Evolutionary conservation across 345 rosid species (phyloP).

Genomic region (Odontarrhena argentea): DNA sequence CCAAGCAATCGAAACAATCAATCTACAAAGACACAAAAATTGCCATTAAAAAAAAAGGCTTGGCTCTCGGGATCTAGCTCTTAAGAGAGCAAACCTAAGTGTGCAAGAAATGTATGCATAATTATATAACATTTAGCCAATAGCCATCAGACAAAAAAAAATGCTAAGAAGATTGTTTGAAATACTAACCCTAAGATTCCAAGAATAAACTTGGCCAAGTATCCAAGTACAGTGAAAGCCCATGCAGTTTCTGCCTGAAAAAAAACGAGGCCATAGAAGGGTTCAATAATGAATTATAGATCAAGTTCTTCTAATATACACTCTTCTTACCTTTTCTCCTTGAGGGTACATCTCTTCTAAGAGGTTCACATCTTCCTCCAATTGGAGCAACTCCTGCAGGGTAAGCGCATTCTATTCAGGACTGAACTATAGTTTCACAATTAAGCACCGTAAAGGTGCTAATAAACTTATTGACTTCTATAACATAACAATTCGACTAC

Average conservation of each 20-base stretch:
- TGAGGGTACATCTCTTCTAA: constrained; percentile 98
- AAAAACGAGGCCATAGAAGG: constrained; percentile 7
- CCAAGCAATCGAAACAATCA: constrained; percentile 96
- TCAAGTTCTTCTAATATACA: background rate
- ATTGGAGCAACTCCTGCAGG: constrained; percentile 79
- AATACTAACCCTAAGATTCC: constrained; percentile 83
- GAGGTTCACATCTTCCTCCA: constrained; percentile 98
- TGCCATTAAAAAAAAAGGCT: constrained; percentile 16
- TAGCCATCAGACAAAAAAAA: background rate
- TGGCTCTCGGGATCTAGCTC: background rate
- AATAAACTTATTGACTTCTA: background rate
- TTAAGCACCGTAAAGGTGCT: constrained; percentile 2
- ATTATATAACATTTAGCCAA: background rate
- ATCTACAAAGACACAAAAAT: constrained; percentile 48
- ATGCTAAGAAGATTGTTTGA: background rate
- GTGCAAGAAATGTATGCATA: background rate
- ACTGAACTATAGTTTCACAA: constrained; percentile 10
- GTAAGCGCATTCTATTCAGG: constrained; percentile 21
- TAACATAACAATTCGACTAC: constrained; percentile 7
- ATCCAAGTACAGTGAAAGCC: constrained; percentile 96
- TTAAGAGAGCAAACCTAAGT: background rate
- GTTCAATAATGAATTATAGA: background rate
- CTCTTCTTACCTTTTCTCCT: constrained; percentile 83
- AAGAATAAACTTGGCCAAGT: constrained; percentile 83
- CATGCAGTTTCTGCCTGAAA: constrained; percentile 96